These are phyloP conservation scores for Phaffia australis DNA, from an alignment of 768 basidiomycete species.

Conservation along the genomic window DNA sequence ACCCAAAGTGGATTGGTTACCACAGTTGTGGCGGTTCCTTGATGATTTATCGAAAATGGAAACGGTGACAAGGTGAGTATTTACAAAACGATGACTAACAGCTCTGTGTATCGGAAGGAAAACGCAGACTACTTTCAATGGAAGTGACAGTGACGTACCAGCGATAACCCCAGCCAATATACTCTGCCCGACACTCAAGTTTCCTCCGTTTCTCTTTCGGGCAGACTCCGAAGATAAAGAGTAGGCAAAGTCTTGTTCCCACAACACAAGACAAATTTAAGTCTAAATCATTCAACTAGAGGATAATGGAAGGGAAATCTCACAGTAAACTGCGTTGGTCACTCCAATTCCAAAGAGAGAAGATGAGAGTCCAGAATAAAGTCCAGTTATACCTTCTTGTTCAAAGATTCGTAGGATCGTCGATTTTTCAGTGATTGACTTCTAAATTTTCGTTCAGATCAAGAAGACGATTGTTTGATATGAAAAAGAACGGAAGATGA, in stretches of 20 bases:
- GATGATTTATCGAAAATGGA: neutral
- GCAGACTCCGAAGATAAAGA: slow-evolving; percentile 61
- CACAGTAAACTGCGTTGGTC: slow-evolving; percentile 49
- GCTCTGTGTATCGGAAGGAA: neutral
- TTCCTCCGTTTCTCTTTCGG: slow-evolving; percentile 48
- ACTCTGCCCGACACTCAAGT: slow-evolving; percentile 72
- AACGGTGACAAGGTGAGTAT: neutral
- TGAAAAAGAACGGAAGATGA: neutral
- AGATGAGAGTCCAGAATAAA: slow-evolving; percentile 78
- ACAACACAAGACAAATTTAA: neutral
- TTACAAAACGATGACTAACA: neutral
- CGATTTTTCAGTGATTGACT: neutral
- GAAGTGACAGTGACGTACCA: slow-evolving; percentile 42
- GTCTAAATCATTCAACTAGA: neutral
- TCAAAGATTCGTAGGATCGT: slow-evolving; percentile 55
- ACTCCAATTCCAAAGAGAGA: slow-evolving; percentile 75
- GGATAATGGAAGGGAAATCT: slow-evolving; percentile 43
- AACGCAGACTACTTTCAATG: neutral
- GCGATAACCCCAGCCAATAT: slow-evolving; percentile 80
- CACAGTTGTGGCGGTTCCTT: slow-evolving; percentile 78
- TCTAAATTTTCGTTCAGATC: slow-evolving; percentile 53
- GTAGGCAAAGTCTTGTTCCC: neutral
- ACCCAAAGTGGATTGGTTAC: slow-evolving; percentile 96
- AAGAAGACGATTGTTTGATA: slow-evolving; percentile 7
- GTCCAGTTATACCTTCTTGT: slow-evolving; percentile 67